Conservation (phyloP, 2,329 filamentous ascomycete genomes). For the Talaromyces albobiverticillius region DNA sequence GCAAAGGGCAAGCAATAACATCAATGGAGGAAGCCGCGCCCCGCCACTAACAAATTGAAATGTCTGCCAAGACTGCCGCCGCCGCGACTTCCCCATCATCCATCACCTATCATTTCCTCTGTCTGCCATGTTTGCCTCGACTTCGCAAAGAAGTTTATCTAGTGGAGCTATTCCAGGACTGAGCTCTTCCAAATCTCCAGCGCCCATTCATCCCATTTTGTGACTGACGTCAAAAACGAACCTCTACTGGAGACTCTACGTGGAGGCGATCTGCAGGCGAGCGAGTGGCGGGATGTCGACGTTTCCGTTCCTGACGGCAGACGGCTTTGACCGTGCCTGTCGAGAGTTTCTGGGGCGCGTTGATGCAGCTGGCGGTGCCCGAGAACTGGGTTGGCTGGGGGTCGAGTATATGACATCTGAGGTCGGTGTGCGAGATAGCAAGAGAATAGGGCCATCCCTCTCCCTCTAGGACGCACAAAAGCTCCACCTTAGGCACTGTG, state of each 20-base stretch:
- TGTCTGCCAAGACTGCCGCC: too few species aligned
- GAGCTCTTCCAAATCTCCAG: background rate
- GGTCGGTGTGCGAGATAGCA: conserved; percentile 11
- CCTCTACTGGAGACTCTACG: background rate
- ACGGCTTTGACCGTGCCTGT: conserved; percentile 66
- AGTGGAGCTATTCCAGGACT: background rate
- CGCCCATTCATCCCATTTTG: background rate
- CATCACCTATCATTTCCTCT: too few species aligned
- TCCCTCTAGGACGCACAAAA: conserved; percentile 7
- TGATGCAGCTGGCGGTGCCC: conserved; percentile 52
- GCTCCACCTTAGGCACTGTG: conserved; percentile 4
- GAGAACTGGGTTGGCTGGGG: conserved; percentile 50
- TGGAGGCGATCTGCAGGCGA: background rate
- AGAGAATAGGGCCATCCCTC: background rate
- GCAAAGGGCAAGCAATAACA: too few species aligned
- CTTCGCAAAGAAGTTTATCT: background rate
- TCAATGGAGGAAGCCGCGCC: too few species aligned
- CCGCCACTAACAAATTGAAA: too few species aligned
- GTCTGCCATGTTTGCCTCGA: background rate
- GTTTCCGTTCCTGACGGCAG: conserved; percentile 60
- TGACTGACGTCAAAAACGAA: background rate
- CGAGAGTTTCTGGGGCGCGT: conserved; percentile 55
- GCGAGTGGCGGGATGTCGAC: conserved; percentile 19
- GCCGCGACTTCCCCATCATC: too few species aligned
- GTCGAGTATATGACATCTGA: conserved; percentile 31